Conservation (phyloP, 2,329 filamentous ascomycete genomes). For the Colletotrichum nymphaeae region DNA sequence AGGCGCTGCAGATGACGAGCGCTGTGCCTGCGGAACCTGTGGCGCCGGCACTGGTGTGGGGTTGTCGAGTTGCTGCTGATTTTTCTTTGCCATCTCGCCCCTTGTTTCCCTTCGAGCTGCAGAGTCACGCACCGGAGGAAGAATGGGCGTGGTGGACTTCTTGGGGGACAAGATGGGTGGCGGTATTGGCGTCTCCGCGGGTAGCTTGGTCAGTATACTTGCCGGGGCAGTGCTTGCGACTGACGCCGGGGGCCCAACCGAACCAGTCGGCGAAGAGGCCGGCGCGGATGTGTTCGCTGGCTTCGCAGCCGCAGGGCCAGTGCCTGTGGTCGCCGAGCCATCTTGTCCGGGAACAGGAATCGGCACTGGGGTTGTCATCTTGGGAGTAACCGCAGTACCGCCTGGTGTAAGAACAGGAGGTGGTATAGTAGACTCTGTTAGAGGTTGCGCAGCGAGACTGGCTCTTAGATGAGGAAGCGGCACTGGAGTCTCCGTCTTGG, state of each 20-base stretch:
- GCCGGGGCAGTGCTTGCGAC: conserved; percentile 49
- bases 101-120: conserved; percentile 57
- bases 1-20: conserved; percentile 39
- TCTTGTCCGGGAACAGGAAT: conserved; percentile 38
- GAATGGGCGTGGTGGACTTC: conserved; percentile 47
- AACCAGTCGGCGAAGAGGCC: conserved; percentile 30
- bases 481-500: conserved; percentile 68
- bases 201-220: conserved; percentile 47
- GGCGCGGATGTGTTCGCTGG: conserved; percentile 25
- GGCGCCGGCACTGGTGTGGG: conserved; percentile 14
- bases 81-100: conserved; percentile 55
- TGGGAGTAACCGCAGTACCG: conserved; percentile 33
- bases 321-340: neutral
- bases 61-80: conserved; percentile 43
- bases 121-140: conserved; percentile 47
- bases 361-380: conserved; percentile 49
- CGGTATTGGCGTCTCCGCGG: conserved; percentile 56
- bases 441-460: conserved; percentile 38
- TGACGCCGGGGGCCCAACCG: conserved; percentile 4
- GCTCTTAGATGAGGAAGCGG: conserved; percentile 56
- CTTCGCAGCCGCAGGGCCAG: conserved; percentile 10
- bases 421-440: conserved; percentile 33
- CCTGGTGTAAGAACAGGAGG: conserved; percentile 48
- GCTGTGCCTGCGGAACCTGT: conserved; percentile 35
- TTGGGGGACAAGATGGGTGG: conserved; percentile 46